These are phyloP conservation scores for Eucalyptus fibrosa DNA, from an alignment of 345 rosid species.

Conservation along the genomic window DNA sequence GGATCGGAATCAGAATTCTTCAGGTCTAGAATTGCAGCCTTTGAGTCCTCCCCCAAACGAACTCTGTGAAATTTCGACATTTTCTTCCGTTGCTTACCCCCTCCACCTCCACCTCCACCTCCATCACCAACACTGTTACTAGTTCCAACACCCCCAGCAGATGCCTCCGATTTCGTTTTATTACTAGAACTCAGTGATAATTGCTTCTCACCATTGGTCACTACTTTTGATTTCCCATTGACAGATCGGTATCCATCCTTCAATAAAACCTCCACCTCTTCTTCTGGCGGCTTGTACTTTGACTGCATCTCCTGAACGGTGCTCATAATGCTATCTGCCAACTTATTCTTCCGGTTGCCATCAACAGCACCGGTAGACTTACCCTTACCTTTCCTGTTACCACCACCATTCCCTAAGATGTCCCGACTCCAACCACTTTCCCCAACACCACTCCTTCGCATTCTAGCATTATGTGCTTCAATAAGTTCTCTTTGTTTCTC, in stretches of 20 bases:
- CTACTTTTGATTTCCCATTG: constrained; percentile 35
- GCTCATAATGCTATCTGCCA: constrained; percentile 51
- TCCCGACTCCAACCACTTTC: constrained; percentile 12
- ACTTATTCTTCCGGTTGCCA: constrained; percentile 18
- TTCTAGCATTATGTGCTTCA: constrained; percentile 41
- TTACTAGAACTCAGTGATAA: not conserved
- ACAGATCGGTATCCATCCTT: constrained; percentile 51
- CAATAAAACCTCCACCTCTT: constrained; percentile 37
- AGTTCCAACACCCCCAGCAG: constrained; percentile 11
- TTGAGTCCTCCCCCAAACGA: constrained; percentile 72
- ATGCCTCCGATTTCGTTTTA: constrained; percentile 1
- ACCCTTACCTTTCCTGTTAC: constrained; percentile 33
- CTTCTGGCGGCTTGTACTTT: constrained; percentile 25
- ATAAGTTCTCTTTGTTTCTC: constrained; percentile 79
- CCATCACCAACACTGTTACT: constrained; percentile 8
- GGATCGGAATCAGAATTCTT: constrained; percentile 27
- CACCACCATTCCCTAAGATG: constrained; percentile 2
- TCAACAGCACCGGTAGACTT: constrained; percentile 23
- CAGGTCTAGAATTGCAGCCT: constrained; percentile 43
- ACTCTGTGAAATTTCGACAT: constrained; percentile 63
- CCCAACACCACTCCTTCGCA: constrained; percentile 10
- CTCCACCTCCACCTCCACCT: not conserved
- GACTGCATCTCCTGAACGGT: constrained; percentile 49
- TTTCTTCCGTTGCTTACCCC: constrained; percentile 56
- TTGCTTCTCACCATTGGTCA: constrained; percentile 8